Percentiles rank a stretch among this genome's conserved stretches.
These are phyloP conservation scores for Diutina ranongensis DNA, from an alignment of 1,139 yeast species.

Conservation along the genomic window DNA sequence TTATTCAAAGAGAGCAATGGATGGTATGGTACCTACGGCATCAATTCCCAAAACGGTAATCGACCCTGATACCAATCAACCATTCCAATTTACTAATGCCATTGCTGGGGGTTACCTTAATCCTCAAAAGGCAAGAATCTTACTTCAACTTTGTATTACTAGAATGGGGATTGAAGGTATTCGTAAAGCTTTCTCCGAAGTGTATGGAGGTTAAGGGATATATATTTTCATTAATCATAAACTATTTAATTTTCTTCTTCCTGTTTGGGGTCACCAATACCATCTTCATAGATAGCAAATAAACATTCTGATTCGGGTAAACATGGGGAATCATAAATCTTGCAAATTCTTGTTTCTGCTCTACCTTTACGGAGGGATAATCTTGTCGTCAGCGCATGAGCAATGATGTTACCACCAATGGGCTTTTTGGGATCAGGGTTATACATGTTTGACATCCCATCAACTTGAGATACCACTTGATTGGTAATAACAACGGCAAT, in stretches of 20 bases:
- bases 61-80: constrained; percentile 11
- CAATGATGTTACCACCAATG: constrained; percentile 96
- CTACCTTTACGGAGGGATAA: constrained; percentile 82
- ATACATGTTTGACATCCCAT: constrained; percentile 72
- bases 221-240: neutral
- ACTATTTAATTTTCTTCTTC: constrained; percentile 36
- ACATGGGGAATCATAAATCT: constrained; percentile 91
- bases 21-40: constrained; percentile 46
- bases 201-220: constrained; percentile 1
- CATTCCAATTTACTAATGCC: constrained; percentile 10
- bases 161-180: constrained; percentile 30
- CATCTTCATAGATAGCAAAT: constrained; percentile 93
- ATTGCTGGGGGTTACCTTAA: constrained; percentile 58
- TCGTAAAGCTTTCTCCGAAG: constrained; percentile 25
- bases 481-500: constrained; percentile 97
- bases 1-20: constrained; percentile 57
- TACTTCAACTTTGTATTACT: constrained; percentile 47
- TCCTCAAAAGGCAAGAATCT: constrained; percentile 54
- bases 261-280: constrained; percentile 88
- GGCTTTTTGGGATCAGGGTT: constrained; percentile 99
- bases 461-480: constrained; percentile 98
- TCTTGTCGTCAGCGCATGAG: constrained; percentile 93
- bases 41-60: constrained; percentile 25
- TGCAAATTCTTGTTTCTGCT: constrained; percentile 87
- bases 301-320: constrained; percentile 92